Conservation (phyloP, 148 eudicot species). For the Rhododendron ferrugineum region DNA sequence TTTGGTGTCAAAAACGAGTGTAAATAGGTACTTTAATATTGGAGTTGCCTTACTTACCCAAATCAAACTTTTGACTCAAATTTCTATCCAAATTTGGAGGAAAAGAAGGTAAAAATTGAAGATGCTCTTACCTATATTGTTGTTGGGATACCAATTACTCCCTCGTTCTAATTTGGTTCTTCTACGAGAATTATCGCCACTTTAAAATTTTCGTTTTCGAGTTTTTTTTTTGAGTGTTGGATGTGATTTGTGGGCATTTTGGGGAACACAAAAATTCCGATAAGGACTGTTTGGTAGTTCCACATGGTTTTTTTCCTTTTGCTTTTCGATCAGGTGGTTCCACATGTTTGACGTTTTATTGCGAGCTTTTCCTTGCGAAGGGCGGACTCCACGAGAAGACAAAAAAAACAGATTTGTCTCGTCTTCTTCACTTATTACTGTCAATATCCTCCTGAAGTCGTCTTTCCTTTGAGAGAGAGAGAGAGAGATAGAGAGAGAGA, state of each 20-base stretch:
- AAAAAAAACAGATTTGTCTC: background rate
- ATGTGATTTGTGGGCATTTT: background rate
- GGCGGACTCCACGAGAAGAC: background rate
- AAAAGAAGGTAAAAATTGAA: too few species aligned
- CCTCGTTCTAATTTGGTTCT: background rate
- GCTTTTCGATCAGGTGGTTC: background rate
- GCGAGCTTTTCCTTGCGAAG: background rate
- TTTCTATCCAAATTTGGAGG: too few species aligned
- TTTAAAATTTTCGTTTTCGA: background rate
- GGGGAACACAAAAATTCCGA: background rate
- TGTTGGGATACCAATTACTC: too few species aligned
- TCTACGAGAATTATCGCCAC: too few species aligned
- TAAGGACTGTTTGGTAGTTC: background rate
- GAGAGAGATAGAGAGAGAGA: too few species aligned
- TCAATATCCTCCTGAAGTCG: background rate
- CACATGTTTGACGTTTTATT: background rate
- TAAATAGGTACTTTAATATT: too few species aligned
- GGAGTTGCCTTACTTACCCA: too few species aligned
- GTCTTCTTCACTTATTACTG: background rate
- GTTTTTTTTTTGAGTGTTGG: background rate
- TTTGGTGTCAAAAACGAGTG: too few species aligned
- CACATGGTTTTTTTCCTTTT: too few species aligned
- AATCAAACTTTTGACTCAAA: too few species aligned
- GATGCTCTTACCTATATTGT: too few species aligned
- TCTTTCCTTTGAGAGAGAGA: background rate